phyloP scores from a whole-genome alignment of 257 asterid species.

The Nicotiana undulata region DNA sequence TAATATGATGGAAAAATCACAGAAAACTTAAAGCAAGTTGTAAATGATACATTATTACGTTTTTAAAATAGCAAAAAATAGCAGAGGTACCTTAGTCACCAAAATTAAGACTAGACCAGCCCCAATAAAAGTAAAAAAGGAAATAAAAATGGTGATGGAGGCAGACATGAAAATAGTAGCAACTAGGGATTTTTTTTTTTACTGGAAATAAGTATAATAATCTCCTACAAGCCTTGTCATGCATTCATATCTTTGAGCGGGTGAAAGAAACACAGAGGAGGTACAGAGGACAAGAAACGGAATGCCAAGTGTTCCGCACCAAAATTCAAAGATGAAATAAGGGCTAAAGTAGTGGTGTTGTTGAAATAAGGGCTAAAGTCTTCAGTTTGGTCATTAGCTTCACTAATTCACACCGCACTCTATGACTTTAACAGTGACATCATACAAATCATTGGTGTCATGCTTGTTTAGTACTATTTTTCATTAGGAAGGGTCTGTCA shows the following conservation, averaged over 20 bases:
- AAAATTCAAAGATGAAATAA: neutral
- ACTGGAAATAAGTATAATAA: neutral
- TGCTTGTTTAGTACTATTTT: neutral
- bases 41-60: neutral
- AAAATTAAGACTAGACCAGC: neutral
- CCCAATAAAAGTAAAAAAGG: neutral
- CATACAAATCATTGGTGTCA: neutral
- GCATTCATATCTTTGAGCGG: neutral
- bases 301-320: neutral
- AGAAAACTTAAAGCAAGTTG: neutral
- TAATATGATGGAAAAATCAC: constrained; percentile 10
- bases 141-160: neutral
- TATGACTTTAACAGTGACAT: neutral
- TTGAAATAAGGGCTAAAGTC: neutral
- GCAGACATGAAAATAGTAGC: neutral
- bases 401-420: neutral
- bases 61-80: neutral
- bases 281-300: neutral
- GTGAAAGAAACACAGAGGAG: neutral
- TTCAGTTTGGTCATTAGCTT: neutral
- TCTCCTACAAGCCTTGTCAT: neutral
- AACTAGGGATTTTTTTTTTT: neutral
- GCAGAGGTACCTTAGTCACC: neutral
- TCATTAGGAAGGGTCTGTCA: neutral
- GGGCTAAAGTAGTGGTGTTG: too few species aligned